phyloP scores from a whole-genome alignment of 805 yeast species.

The Debaryomyces tyrocola region DNA sequence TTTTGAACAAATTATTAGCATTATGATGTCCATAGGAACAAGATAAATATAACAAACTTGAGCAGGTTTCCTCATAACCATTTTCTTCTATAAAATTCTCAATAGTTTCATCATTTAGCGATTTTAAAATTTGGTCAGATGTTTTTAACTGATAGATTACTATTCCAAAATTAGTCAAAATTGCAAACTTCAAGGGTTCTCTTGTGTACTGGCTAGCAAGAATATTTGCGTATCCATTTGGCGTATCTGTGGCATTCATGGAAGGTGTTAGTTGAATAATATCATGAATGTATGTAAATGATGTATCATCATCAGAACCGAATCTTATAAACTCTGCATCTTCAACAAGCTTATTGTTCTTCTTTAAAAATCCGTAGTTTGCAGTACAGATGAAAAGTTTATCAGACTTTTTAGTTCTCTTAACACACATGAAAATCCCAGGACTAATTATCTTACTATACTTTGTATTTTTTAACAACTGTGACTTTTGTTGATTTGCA shows the following conservation, averaged over 20 bases:
- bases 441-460: slow-evolving; percentile 72
- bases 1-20: slow-evolving; percentile 47
- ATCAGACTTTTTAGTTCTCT: slow-evolving; percentile 43
- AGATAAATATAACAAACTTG: slow-evolving; percentile 81
- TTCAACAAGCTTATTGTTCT: slow-evolving; percentile 69
- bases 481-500: slow-evolving; percentile 48
- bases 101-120: slow-evolving; percentile 64
- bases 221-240: slow-evolving; percentile 81
- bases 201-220: slow-evolving; percentile 82
- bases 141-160: slow-evolving; percentile 75
- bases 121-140: slow-evolving; percentile 74
- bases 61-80: slow-evolving; percentile 88
- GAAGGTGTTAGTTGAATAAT: slow-evolving; percentile 69
- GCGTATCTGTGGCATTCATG: slow-evolving; percentile 70
- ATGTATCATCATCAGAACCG: slow-evolving; percentile 19
- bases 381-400: slow-evolving; percentile 74
- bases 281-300: slow-evolving; percentile 55
- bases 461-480: slow-evolving; percentile 57
- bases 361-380: slow-evolving; percentile 81
- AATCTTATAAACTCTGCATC: slow-evolving; percentile 70
- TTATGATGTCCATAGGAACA: slow-evolving; percentile 61
- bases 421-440: slow-evolving; percentile 78
- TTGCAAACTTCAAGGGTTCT: slow-evolving; percentile 70
- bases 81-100: slow-evolving; percentile 72
- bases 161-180: slow-evolving; percentile 77